A percentile compares a stretch with the other conserved stretches of the same genome.
Evolutionary conservation across 164 flowering plant species (phyloP).

Genomic region (Vitis amurensis): DNA sequence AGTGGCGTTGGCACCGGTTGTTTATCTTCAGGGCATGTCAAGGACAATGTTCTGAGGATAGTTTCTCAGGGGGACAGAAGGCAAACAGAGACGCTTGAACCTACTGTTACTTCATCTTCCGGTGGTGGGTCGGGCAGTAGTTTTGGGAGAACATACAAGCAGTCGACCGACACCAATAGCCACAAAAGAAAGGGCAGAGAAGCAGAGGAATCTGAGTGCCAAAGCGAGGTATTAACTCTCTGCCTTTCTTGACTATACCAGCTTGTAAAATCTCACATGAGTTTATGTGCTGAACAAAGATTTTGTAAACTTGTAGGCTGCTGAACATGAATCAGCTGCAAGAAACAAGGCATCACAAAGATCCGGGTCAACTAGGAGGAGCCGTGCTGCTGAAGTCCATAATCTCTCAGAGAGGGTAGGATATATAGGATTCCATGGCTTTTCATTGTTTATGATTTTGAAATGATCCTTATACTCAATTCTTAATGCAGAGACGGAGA

Average conservation of each 20-base stretch:
- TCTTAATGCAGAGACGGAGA: conserved; percentile 30
- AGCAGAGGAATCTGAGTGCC: conserved; percentile 28
- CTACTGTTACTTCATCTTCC: conserved; percentile 48
- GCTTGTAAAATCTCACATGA: neutral
- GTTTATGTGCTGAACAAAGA: neutral
- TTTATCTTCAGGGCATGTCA: conserved; percentile 21
- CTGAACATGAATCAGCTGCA: conserved; percentile 27
- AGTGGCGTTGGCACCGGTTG: conserved; percentile 24
- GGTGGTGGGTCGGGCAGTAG: conserved; percentile 64
- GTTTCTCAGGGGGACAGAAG: conserved; percentile 26
- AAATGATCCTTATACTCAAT: neutral
- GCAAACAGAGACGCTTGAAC: conserved; percentile 35
- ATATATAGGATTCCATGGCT: neutral
- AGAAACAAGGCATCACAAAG: conserved; percentile 24
- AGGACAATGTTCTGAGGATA: conserved; percentile 19
- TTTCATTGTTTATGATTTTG: neutral
- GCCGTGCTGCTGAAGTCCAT: conserved; percentile 47
- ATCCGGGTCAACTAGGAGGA: conserved; percentile 23
- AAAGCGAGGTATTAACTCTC: conserved; percentile 26
- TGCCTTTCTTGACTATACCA: neutral
- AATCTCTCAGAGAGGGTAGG: conserved; percentile 44
- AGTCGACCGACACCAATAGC: conserved; percentile 30
- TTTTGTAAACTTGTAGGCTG: conserved; percentile 17
- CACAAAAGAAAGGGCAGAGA: conserved; percentile 51
- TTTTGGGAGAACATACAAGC: conserved; percentile 34